Conservation (phyloP, 2,329 filamentous ascomycete genomes). For the Apiospora malaysiana region DNA sequence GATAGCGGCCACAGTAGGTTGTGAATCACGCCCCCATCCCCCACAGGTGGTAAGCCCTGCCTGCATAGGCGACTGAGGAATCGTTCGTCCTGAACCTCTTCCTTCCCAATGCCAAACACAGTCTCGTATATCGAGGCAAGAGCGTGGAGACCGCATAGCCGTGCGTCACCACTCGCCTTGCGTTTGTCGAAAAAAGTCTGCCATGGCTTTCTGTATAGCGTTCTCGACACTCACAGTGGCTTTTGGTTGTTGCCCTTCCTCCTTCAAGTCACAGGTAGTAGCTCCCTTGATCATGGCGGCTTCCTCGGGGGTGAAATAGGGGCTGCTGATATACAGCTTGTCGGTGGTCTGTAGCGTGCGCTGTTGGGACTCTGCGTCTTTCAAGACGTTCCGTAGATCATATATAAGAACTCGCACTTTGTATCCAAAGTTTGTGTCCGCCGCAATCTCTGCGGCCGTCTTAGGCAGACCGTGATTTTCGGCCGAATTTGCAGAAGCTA, state of each 20-base stretch:
- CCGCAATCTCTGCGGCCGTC: not conserved
- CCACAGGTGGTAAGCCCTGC: slow-evolving; percentile 6
- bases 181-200: slow-evolving; percentile 36
- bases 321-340: not conserved
- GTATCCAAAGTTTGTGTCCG: not conserved
- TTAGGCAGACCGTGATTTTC: not conserved
- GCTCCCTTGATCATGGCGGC: slow-evolving; percentile 9
- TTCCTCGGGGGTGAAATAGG: not conserved
- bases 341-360: not conserved
- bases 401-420: not conserved
- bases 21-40: not conserved
- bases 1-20: not conserved
- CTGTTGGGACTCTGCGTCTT: not conserved
- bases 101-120: slow-evolving; percentile 24
- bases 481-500: not conserved
- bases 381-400: not conserved
- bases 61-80: slow-evolving; percentile 23
- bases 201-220: slow-evolving; percentile 31
- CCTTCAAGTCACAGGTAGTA: not conserved
- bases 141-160: slow-evolving; percentile 38
- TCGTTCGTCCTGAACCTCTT: slow-evolving; percentile 23
- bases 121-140: slow-evolving; percentile 29
- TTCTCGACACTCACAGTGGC: slow-evolving; percentile 27
- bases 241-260: not conserved
- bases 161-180: slow-evolving; percentile 35